A percentile compares a stretch with the other conserved stretches of the same genome.
These are phyloP conservation scores for Fagopyrum homotropicum DNA, from an alignment of 148 eudicot genomes.

Conservation along the genomic window DNA sequence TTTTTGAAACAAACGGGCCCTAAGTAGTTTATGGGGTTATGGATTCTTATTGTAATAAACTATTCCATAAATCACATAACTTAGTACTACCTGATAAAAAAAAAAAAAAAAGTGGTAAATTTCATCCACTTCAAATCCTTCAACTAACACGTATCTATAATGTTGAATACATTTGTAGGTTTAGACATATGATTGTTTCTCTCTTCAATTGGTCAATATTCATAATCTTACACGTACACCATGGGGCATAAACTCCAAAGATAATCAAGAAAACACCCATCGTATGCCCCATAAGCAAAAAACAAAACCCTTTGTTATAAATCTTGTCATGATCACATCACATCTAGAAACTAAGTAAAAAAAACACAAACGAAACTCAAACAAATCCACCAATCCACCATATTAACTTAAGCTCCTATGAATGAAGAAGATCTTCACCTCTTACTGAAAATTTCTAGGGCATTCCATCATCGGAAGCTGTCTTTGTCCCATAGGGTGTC, in stretches of 20 bases:
- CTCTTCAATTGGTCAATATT: neutral
- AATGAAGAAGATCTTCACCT: constrained; percentile 1
- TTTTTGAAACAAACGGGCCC: too few species aligned
- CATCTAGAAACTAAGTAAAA: constrained; percentile 4
- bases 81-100: too few species aligned
- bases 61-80: too few species aligned
- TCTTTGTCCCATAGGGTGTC: neutral
- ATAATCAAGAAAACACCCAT: neutral
- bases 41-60: too few species aligned
- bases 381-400: neutral
- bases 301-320: neutral
- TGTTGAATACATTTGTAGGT: neutral
- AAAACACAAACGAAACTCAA: neutral
- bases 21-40: too few species aligned
- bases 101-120: too few species aligned
- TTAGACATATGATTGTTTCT: neutral
- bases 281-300: neutral
- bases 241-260: neutral
- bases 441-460: neutral
- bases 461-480: constrained; percentile 9
- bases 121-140: too few species aligned
- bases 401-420: neutral
- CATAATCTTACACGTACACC: neutral
- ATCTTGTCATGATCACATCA: neutral
- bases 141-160: neutral